These are phyloP conservation scores for Hypoxylon sp. DNA, from an alignment of 2,329 filamentous ascomycete genomes.

Conservation along the genomic window DNA sequence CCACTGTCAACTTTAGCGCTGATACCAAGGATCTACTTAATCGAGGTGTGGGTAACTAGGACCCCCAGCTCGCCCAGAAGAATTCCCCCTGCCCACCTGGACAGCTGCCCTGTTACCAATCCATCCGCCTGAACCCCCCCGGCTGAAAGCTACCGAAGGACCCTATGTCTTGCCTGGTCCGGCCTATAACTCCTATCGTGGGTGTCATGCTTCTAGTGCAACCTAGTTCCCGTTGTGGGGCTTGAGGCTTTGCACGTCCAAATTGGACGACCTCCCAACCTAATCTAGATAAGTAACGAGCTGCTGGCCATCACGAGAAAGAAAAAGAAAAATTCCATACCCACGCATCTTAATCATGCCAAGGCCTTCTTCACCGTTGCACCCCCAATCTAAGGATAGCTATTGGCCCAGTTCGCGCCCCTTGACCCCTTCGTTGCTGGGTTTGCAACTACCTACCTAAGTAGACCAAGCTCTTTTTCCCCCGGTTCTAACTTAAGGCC, in stretches of 20 bases:
- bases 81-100: slow-evolving; percentile 18
- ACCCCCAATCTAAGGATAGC: slow-evolving; percentile 17
- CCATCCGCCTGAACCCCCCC: slow-evolving; percentile 33
- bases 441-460: slow-evolving; percentile 38
- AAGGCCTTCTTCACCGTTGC: slow-evolving; percentile 36
- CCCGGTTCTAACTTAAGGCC: slow-evolving; percentile 7
- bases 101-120: slow-evolving; percentile 29
- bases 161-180: slow-evolving; percentile 26
- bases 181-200: slow-evolving; percentile 31
- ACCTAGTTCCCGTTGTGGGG: slow-evolving; percentile 49
- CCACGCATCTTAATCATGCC: slow-evolving; percentile 17
- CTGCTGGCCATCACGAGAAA: slow-evolving; percentile 9
- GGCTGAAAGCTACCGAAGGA: slow-evolving; percentile 35
- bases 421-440: slow-evolving; percentile 17
- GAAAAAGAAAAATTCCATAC: slow-evolving; percentile 20
- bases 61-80: slow-evolving; percentile 31
- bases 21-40: slow-evolving; percentile 44
- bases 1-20: slow-evolving; percentile 35
- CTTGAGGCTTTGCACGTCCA: slow-evolving; percentile 46
- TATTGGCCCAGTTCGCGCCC: slow-evolving; percentile 31
- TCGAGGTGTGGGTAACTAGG: slow-evolving; percentile 28
- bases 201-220: slow-evolving; percentile 45
- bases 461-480: slow-evolving; percentile 29
- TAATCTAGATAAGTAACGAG: slow-evolving; percentile 21
- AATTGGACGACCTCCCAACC: slow-evolving; percentile 42